Evolutionary conservation across 2,329 filamentous ascomycete species (phyloP).

Genomic region (Diaporthe sp.): DNA sequence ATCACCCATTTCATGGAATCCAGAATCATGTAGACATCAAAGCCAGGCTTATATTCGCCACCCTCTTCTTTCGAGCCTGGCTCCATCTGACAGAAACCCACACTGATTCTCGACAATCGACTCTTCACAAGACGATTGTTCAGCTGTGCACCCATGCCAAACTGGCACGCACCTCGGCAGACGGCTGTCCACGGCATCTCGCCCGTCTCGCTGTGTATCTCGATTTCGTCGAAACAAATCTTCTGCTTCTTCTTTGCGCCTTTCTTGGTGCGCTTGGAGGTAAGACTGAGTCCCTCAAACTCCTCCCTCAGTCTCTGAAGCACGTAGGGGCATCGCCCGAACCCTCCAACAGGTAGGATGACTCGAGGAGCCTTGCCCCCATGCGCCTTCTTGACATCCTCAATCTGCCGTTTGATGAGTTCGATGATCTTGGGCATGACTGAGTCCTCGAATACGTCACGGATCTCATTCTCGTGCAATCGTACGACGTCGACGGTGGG

Average conservation of each 20-base stretch:
- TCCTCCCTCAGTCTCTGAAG: background rate
- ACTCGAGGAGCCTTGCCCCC: background rate
- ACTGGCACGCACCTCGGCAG: background rate
- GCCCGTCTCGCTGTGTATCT: background rate
- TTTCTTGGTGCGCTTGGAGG: background rate
- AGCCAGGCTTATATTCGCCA: background rate
- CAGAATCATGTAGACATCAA: background rate
- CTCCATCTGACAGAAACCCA: background rate
- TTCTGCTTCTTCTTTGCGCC: background rate
- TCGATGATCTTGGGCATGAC: background rate
- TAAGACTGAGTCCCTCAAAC: rapidly evolving
- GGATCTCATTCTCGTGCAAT: background rate
- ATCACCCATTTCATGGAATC: background rate
- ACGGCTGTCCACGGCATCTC: background rate
- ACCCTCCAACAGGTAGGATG: background rate
- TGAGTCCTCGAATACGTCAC: background rate
- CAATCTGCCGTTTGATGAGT: background rate
- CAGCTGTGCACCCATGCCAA: background rate
- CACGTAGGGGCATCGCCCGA: background rate
- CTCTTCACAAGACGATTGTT: background rate
- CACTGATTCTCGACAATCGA: background rate
- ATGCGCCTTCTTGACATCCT: background rate
- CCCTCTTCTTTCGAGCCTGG: background rate
- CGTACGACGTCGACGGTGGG: background rate
- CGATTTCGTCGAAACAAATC: too few relatives aligned